phyloP scores from a whole-genome alignment of 192 early-diverging fungal species.

The Rhizoclosmatium globosum region DNA sequence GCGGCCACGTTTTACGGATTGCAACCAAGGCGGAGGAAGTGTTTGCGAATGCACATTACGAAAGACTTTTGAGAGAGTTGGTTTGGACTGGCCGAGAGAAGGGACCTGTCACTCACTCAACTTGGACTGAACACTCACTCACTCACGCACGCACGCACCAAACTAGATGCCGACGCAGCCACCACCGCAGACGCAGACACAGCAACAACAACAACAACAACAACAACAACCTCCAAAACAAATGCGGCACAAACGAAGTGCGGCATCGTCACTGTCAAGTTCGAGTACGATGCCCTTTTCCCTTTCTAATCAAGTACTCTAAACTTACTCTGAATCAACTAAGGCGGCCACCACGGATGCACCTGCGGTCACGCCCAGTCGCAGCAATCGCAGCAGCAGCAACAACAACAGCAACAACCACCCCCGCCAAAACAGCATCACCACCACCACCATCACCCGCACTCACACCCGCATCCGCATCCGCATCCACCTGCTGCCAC shows the following conservation, averaged over 20 bases:
- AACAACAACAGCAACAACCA: background rate
- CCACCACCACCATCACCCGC: slow-evolving; percentile 13
- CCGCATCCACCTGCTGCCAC: background rate
- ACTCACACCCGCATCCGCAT: background rate
- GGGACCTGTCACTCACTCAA: no score
- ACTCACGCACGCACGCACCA: background rate
- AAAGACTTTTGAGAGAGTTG: no score
- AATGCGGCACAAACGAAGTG: background rate
- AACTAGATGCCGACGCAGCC: background rate
- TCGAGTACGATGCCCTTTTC: background rate
- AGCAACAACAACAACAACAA: background rate
- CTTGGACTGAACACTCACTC: background rate
- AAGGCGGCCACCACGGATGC: background rate
- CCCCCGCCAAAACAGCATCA: background rate
- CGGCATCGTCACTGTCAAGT: background rate
- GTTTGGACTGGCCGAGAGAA: no score
- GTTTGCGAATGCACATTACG: no score
- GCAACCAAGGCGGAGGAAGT: no score
- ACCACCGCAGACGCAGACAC: background rate
- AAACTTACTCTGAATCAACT: no score
- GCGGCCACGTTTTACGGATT: no score
- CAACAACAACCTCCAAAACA: background rate
- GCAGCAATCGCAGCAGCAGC: background rate
- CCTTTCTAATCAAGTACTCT: no score
- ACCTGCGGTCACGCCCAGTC: slow-evolving; percentile 4